Percentiles rank a stretch among this genome's conserved stretches.
These are phyloP conservation scores for Huntiella omanensis DNA, from an alignment of 2,329 filamentous ascomycete species.

Conservation along the genomic window DNA sequence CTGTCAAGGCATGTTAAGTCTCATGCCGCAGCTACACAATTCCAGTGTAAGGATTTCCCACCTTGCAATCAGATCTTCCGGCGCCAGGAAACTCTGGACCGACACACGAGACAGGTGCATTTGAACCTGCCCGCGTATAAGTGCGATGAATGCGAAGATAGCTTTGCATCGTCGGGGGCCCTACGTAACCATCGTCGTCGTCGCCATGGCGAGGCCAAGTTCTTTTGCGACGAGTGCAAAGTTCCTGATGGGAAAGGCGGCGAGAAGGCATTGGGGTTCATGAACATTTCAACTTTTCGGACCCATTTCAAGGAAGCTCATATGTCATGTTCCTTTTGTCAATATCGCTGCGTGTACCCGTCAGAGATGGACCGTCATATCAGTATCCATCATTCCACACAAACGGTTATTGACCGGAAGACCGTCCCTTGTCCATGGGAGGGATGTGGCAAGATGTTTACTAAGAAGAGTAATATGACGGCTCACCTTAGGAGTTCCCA, in stretches of 20 bases:
- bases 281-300: constrained; percentile 52
- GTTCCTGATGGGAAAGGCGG: constrained; percentile 21
- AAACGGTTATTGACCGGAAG: constrained; percentile 42
- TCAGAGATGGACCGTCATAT: constrained; percentile 57
- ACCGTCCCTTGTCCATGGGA: constrained; percentile 45
- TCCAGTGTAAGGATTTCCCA: constrained; percentile 49
- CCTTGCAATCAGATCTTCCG: constrained; percentile 64
- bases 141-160: constrained; percentile 51
- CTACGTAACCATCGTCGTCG: constrained; percentile 53
- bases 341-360: constrained; percentile 44
- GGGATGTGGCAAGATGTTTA: constrained; percentile 60
- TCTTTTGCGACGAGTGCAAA: constrained; percentile 60
- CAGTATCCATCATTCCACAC: constrained; percentile 54
- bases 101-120: constrained; percentile 64
- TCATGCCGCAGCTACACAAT: constrained; percentile 60
- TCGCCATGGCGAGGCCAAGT: constrained; percentile 49
- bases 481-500: constrained; percentile 64
- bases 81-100: constrained; percentile 70
- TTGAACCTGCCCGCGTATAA: constrained; percentile 50
- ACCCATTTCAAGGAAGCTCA: constrained; percentile 57
- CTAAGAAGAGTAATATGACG: constrained; percentile 64
- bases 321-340: constrained; percentile 58
- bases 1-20: constrained; percentile 60
- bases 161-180: constrained; percentile 54
- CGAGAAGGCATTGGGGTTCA: constrained; percentile 38